Conservation (phyloP, 2,329 filamentous ascomycete species). For the Diaporthe sp. region DNA sequence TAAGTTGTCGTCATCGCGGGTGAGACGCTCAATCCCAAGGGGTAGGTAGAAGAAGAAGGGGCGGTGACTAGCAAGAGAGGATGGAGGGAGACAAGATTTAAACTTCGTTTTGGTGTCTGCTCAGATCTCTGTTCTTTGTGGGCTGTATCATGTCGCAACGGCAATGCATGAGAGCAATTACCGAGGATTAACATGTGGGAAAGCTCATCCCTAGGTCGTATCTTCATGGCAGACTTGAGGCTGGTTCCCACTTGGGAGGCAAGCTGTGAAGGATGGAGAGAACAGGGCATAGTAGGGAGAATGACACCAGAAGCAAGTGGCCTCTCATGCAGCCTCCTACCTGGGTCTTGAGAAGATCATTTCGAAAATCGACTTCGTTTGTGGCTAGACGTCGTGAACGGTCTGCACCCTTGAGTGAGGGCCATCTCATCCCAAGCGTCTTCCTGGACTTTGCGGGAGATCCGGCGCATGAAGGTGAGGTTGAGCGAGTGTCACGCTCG, state of each 20-base stretch:
- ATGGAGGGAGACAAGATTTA: conserved; percentile 1
- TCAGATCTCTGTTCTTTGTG: conserved; percentile 53
- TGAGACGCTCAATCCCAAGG: conserved; percentile 26
- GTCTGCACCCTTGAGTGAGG: not conserved
- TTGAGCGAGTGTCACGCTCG: not conserved
- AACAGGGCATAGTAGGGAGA: not conserved
- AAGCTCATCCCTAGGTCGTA: conserved; percentile 42
- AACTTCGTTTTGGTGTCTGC: conserved; percentile 42
- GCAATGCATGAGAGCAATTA: conserved; percentile 20
- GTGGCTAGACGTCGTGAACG: too few species aligned
- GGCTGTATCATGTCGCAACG: conserved; percentile 39
- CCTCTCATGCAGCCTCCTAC: not conserved
- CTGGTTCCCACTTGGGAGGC: not conserved
- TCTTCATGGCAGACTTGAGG: conserved; percentile 44
- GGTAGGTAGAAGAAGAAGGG: conserved; percentile 1
- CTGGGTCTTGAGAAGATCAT: not conserved
- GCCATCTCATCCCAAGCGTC: too few species aligned
- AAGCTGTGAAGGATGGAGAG: conserved; percentile 4
- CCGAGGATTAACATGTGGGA: conserved; percentile 37
- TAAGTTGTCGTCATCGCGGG: conserved; percentile 44
- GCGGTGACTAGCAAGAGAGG: not conserved
- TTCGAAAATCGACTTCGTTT: not conserved
- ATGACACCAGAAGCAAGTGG: not conserved
- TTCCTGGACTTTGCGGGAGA: not conserved
- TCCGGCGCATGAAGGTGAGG: not conserved